Percentiles rank a stretch among this genome's conserved stretches.
Evolutionary conservation across 2,329 filamentous ascomycete genomes (phyloP).

Genomic region (Fusarium napiforme): DNA sequence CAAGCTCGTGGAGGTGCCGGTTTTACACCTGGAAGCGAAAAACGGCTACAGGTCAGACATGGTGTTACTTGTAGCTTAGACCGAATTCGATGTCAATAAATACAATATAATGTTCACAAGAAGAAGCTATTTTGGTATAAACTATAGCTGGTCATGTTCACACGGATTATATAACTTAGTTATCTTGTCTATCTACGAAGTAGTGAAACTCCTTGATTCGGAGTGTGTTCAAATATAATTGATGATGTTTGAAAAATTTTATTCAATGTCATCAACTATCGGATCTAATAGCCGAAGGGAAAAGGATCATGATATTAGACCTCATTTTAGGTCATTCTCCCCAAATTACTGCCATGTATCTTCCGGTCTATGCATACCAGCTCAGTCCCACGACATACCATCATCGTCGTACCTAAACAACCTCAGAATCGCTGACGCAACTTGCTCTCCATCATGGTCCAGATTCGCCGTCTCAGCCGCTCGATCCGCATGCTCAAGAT

Average conservation of each 20-base stretch:
- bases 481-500: slow-evolving; percentile 69
- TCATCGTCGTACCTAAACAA: slow-evolving; percentile 63
- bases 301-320: not conserved
- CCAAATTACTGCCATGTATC: not conserved
- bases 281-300: not conserved
- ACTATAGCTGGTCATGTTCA: not conserved
- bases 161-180: not conserved
- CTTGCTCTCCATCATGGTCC: slow-evolving; percentile 75
- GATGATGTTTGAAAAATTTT: not conserved
- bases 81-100: not conserved
- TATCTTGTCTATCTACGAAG: not conserved
- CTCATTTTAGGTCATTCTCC: not conserved
- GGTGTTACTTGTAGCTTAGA: not conserved
- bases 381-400: slow-evolving; percentile 44
- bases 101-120: not conserved
- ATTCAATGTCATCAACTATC: not conserved
- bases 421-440: slow-evolving; percentile 74
- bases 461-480: slow-evolving; percentile 70
- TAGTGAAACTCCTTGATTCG: not conserved
- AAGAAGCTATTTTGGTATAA: not conserved
- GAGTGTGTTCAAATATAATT: not conserved
- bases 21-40: not conserved
- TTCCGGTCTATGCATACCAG: not conserved
- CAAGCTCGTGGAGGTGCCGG: not conserved
- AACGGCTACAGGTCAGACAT: no score